phyloP scores from a whole-genome alignment of 768 basidiomycete species.

The Gloeopeniophorella convolvens region DNA sequence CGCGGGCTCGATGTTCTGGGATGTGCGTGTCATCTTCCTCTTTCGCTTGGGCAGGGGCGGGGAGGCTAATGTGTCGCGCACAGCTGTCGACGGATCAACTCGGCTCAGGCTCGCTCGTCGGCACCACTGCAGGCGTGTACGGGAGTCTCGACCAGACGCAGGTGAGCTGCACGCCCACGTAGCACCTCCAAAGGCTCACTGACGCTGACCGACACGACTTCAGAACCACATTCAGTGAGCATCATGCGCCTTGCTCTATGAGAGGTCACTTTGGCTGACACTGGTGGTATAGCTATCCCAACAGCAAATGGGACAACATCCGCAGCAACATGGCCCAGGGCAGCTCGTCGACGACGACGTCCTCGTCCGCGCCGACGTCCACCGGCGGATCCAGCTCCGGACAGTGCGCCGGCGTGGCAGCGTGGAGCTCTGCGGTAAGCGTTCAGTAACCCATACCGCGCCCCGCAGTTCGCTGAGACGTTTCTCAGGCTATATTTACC shows the following conservation, averaged over 20 bases:
- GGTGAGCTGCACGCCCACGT: constrained; percentile 21
- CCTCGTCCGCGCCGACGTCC: constrained; percentile 21
- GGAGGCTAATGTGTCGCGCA: not conserved
- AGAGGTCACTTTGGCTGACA: not conserved
- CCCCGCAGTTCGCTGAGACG: not conserved
- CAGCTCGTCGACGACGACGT: constrained; percentile 9
- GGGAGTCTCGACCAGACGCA: constrained; percentile 51
- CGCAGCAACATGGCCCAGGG: constrained; percentile 49
- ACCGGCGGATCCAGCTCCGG: constrained; percentile 28
- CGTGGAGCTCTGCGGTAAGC: constrained; percentile 43
- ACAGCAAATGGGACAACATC: constrained; percentile 69
- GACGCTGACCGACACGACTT: too few relatives aligned
- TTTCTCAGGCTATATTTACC: constrained; percentile 35
- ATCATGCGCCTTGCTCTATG: not conserved
- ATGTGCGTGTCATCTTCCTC: constrained; percentile 27
- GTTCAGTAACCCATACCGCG: not conserved
- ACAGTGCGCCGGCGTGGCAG: constrained; percentile 36
- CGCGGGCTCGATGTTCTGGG: constrained; percentile 73
- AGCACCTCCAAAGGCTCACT: not conserved
- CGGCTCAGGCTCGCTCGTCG: constrained; percentile 53
- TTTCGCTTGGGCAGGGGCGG: not conserved
- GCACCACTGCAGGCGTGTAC: constrained; percentile 39
- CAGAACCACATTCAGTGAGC: constrained; percentile 55
- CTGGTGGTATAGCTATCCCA: constrained; percentile 42
- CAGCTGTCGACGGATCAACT: constrained; percentile 55